These are phyloP conservation scores for bread wheat (Triticum aestivum) DNA, from an alignment of 176 grass and related monocot species.

Conservation along the genomic window DNA sequence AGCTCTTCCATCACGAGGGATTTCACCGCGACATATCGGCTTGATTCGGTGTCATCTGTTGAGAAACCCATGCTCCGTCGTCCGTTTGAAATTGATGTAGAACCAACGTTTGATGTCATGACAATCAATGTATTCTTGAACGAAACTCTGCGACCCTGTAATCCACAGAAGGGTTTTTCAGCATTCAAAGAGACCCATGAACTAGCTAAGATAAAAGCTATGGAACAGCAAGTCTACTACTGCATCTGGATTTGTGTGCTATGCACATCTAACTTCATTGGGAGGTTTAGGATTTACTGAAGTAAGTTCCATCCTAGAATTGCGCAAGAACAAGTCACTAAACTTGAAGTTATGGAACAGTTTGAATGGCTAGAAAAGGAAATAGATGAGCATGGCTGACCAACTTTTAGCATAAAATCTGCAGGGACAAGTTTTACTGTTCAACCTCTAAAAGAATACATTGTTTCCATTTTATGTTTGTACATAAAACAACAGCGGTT, in stretches of 20 bases:
- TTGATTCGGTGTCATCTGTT: conserved; percentile 60
- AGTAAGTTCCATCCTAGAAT: neutral
- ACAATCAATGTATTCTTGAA: conserved; percentile 99
- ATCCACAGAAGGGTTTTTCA: conserved; percentile 26
- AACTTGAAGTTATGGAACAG: neutral
- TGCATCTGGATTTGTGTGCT: neutral
- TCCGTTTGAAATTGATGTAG: conserved; percentile 75
- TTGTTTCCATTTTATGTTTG: neutral
- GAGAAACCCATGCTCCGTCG: conserved; percentile 77
- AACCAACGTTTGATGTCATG: conserved; percentile 97
- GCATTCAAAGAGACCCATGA: neutral
- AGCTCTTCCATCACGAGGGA: conserved; percentile 78
- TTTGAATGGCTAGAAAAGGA: neutral
- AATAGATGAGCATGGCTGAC: neutral
- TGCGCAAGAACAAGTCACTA: neutral
- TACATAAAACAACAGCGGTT: neutral
- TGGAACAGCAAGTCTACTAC: neutral
- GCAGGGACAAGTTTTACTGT: neutral
- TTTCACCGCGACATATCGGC: conserved; percentile 75
- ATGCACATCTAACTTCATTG: neutral
- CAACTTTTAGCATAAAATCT: conserved; percentile 10
- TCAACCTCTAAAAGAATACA: neutral
- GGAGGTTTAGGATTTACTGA: neutral
- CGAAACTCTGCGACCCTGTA: conserved; percentile 92
- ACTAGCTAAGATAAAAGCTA: neutral